Evolutionary conservation across 1,284 basidiomycete genomes (phyloP).

Genomic region (Trametes polyzona): DNA sequence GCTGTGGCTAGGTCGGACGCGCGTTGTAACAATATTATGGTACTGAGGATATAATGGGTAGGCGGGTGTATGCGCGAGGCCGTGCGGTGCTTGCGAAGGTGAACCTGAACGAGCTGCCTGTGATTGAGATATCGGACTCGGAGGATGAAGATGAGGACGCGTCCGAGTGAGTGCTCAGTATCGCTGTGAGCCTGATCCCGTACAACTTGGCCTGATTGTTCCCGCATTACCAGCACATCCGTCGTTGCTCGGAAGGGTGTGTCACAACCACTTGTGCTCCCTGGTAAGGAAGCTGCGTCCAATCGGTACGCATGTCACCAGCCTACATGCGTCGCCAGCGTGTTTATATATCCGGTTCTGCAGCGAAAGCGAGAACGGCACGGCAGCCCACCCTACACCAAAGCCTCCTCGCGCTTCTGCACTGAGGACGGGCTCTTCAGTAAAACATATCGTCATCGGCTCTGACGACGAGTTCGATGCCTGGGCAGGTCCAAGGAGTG

Average conservation of each 20-base stretch:
- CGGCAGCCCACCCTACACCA: not conserved
- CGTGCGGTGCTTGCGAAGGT: conserved; percentile 7
- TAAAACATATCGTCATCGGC: conserved; percentile 5
- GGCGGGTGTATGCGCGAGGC: not conserved
- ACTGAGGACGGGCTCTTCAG: not conserved
- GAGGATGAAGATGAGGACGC: conserved; percentile 33
- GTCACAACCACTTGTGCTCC: conserved; percentile 2
- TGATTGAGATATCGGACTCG: conserved; percentile 60
- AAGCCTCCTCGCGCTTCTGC: not conserved
- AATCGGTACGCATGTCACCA: not conserved
- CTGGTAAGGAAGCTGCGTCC: not conserved
- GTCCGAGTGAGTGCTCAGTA: conserved; percentile 30
- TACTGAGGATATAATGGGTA: too few species aligned
- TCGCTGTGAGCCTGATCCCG: too few species aligned
- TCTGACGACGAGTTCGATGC: conserved; percentile 3
- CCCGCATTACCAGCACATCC: conserved; percentile 8
- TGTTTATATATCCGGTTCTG: too few species aligned
- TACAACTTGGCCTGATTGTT: too few species aligned
- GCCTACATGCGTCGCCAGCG: not conserved
- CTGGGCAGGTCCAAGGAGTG: not conserved
- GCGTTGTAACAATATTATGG: not conserved
- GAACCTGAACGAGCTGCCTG: conserved; percentile 25
- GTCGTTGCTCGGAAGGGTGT: conserved; percentile 10
- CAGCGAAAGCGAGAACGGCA: not conserved
- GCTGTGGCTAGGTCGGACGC: not conserved